These are phyloP conservation scores for Massariosphaeria phaeospora DNA, from an alignment of 495 filamentous ascomycete genomes.

Conservation along the genomic window DNA sequence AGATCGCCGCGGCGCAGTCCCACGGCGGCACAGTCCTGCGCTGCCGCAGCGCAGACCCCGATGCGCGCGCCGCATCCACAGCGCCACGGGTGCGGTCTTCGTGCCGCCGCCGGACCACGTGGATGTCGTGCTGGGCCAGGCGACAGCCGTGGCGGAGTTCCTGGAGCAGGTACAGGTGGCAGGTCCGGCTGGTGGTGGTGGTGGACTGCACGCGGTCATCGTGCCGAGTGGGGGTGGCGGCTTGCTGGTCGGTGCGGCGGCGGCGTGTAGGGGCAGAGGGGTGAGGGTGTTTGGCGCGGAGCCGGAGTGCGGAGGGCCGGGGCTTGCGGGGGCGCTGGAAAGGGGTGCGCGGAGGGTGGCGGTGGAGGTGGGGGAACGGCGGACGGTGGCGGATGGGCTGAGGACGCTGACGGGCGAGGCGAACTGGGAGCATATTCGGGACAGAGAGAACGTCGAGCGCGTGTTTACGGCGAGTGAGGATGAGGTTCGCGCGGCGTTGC, in stretches of 20 bases:
- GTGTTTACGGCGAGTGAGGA: slow-evolving; percentile 8
- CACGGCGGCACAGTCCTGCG: background rate
- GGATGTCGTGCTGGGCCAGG: slow-evolving; percentile 3
- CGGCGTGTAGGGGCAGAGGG: background rate
- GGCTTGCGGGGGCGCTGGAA: background rate
- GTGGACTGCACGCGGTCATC: slow-evolving; percentile 2
- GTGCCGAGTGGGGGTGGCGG: slow-evolving; percentile 12
- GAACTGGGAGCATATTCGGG: slow-evolving; percentile 7
- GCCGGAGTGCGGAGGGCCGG: slow-evolving; percentile 1
- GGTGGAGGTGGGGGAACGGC: background rate
- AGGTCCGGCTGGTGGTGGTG: no score
- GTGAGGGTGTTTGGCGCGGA: slow-evolving; percentile 8
- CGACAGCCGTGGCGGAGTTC: background rate
- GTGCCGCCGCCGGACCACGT: slow-evolving; percentile 7
- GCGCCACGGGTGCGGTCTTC: background rate
- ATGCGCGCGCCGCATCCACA: background rate
- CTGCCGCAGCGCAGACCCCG: background rate
- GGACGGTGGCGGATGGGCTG: slow-evolving; percentile 8
- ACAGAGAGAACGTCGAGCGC: background rate
- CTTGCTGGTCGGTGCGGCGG: slow-evolving; percentile 3
- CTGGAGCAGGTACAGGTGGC: background rate
- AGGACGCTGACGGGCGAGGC: slow-evolving; percentile 5
- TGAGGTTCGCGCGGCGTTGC: background rate
- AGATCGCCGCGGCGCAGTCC: background rate
- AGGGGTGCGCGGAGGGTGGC: background rate